phyloP scores from a whole-genome alignment of 2,329 filamentous ascomycete species.

The Fusarium sterilihyphosum region DNA sequence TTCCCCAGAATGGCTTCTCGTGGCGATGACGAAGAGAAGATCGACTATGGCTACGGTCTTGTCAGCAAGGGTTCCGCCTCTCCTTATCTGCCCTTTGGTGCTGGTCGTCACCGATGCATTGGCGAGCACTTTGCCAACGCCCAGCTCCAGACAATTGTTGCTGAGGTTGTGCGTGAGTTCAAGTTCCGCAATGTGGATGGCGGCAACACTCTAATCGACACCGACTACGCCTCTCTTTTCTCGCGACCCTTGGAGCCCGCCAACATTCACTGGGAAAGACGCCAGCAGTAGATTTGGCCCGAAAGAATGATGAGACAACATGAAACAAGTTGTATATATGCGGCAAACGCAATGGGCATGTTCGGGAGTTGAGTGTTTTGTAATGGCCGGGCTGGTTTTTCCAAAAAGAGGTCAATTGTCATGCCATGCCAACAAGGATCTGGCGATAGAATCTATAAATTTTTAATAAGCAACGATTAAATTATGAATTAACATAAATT shows the following conservation, averaged over 20 bases:
- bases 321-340: constrained; percentile 42
- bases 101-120: constrained; percentile 92
- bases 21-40: constrained; percentile 75
- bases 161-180: constrained; percentile 79
- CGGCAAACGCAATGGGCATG: constrained; percentile 39
- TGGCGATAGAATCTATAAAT: constrained; percentile 38
- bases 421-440: constrained; percentile 33
- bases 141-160: constrained; percentile 87
- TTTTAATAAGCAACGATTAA: constrained; percentile 42
- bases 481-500: constrained; percentile 13
- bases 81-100: constrained; percentile 94
- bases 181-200: constrained; percentile 82
- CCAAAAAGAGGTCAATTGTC: constrained; percentile 38
- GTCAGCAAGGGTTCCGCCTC: constrained; percentile 90
- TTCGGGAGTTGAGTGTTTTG: constrained; percentile 40
- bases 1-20: constrained; percentile 57
- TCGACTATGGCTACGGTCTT: constrained; percentile 93
- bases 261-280: constrained; percentile 78
- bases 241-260: constrained; percentile 77
- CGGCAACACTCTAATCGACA: constrained; percentile 73
- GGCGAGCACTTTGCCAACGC: constrained; percentile 97
- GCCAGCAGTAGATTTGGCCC: constrained; percentile 57
- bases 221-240: constrained; percentile 77
- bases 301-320: constrained; percentile 25
- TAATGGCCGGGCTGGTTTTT: constrained; percentile 40